Evolutionary conservation across 257 asterid genomes (phyloP).

Genomic region (Lantana camara): DNA sequence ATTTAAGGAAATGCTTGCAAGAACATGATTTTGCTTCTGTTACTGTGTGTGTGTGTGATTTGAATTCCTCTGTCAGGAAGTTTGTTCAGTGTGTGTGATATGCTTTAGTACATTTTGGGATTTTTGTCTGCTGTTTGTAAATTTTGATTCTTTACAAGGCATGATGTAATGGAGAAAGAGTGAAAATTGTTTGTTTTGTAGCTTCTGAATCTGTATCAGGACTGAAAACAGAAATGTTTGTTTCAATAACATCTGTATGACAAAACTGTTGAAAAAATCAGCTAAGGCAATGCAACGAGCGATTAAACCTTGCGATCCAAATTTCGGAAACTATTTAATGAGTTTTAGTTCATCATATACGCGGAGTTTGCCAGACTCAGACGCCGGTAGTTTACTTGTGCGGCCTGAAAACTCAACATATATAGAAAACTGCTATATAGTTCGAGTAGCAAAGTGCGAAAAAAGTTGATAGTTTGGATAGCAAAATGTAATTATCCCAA

Average conservation of each 20-base stretch:
- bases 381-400: neutral
- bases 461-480: too few relatives aligned
- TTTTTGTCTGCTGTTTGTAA: constrained; percentile 10
- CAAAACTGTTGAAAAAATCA: neutral
- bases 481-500: too few relatives aligned
- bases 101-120: neutral
- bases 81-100: constrained; percentile 5
- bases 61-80: neutral
- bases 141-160: neutral
- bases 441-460: neutral
- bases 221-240: neutral
- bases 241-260: neutral
- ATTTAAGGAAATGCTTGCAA: neutral
- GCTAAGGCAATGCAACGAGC: neutral
- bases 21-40: neutral
- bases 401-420: neutral
- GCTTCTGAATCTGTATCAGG: neutral
- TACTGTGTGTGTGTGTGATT: constrained; percentile 13
- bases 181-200: neutral
- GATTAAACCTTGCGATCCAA: too few relatives aligned
- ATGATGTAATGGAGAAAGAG: neutral
- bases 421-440: neutral
- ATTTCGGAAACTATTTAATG: too few relatives aligned
- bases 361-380: too few relatives aligned
- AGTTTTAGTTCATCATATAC: too few relatives aligned